Evolutionary conservation across 176 grass and related monocot species (phyloP).

Genomic region (Themeda triandra): DNA sequence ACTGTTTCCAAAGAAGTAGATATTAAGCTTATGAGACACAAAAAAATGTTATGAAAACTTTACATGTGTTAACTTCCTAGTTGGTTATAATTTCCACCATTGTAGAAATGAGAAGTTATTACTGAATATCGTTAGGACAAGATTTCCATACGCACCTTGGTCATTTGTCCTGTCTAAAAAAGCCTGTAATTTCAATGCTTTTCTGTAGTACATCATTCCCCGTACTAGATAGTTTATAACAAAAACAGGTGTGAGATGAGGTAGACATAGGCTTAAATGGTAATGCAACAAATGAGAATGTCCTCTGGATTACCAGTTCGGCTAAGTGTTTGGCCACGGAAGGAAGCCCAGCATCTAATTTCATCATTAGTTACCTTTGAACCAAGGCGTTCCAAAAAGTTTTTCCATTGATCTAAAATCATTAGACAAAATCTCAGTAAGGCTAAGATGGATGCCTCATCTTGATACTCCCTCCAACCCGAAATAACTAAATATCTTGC

Average conservation of each 20-base stretch:
- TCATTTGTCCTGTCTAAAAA: slow-evolving; percentile 74
- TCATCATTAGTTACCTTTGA: slow-evolving; percentile 57
- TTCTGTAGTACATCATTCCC: slow-evolving; percentile 92
- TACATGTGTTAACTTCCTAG: neutral
- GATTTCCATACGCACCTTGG: slow-evolving; percentile 42
- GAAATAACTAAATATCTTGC: neutral
- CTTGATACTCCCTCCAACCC: neutral
- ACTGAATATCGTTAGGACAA: neutral
- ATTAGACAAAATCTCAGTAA: neutral
- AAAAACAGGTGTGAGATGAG: slow-evolving; percentile 19
- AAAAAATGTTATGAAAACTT: neutral
- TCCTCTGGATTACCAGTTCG: slow-evolving; percentile 68
- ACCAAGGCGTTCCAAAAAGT: slow-evolving; percentile 73
- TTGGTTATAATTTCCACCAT: neutral
- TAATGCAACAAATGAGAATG: slow-evolving; percentile 5
- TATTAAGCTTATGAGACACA: neutral
- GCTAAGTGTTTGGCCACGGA: slow-evolving; percentile 90
- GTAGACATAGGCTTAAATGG: neutral
- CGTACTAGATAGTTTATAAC: slow-evolving; percentile 58
- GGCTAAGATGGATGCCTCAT: neutral
- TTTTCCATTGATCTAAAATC: slow-evolving; percentile 85
- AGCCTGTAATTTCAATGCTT: slow-evolving; percentile 77
- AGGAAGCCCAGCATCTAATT: slow-evolving; percentile 90
- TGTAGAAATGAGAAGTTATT: neutral
- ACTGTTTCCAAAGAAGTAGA: slow-evolving; percentile 11